phyloP scores from a whole-genome alignment of 441 rosid genomes.

The Metrosideros polymorpha region DNA sequence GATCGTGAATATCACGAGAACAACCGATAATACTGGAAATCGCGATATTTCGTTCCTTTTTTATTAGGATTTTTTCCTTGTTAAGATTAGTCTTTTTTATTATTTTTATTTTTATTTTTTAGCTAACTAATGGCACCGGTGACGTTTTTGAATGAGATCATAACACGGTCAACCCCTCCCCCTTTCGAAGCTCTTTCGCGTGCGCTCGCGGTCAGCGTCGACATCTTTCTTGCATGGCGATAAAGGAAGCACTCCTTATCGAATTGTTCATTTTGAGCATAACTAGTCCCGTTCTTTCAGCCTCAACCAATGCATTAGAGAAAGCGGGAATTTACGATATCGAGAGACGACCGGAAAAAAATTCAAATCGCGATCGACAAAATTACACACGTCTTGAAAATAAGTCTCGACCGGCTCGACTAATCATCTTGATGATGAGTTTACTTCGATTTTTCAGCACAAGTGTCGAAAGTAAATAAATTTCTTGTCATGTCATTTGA shows the following conservation, averaged over 20 bases:
- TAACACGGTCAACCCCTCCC: not conserved
- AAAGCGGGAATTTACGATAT: accelerated
- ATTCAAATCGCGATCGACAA: not conserved
- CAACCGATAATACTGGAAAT: too few species aligned
- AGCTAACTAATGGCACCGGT: not conserved
- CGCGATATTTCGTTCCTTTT: too few species aligned
- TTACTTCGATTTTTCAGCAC: not conserved
- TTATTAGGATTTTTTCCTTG: not conserved
- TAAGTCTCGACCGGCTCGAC: not conserved
- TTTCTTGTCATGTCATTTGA: not conserved
- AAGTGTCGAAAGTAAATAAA: not conserved
- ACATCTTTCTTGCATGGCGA: too few species aligned
- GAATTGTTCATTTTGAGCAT: not conserved
- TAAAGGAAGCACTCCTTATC: not conserved
- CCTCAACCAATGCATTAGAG: too few species aligned
- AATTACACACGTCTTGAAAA: not conserved
- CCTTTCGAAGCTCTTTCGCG: not conserved
- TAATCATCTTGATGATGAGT: accelerated
- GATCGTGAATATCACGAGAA: not conserved
- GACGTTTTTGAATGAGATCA: not conserved
- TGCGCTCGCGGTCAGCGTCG: too few species aligned
- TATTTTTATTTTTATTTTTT: too few species aligned
- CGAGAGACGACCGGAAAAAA: accelerated
- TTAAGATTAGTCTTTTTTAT: not conserved
- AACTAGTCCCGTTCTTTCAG: too few species aligned